Base-by-base conservation (phyloP, 768 basidiomycete genomes). In the Podaxis rugospora region DNA sequence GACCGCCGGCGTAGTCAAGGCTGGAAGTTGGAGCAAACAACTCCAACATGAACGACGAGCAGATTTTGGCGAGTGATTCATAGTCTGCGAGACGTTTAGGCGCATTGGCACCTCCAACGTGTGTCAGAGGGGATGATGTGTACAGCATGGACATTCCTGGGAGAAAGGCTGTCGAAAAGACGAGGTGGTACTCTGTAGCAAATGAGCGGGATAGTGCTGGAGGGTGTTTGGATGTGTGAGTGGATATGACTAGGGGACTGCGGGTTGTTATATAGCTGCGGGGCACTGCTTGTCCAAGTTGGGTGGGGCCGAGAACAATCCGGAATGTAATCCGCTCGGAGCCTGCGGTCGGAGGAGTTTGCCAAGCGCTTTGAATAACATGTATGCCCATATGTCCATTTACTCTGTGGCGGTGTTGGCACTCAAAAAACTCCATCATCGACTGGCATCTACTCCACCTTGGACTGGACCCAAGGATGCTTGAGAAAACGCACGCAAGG, bases 51-150 rank as follows among this genome's bases (percentile, higher is more conserved):
- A 61, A 61, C 27, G 59, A 46, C 11, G 59, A 47, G 9, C 59
- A 61, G 18, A 54, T 61, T 28, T 61, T 61, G 28, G 59, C 59
- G 23, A 61, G 39, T 7, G 59, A 44, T 28, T 61, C 59, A n/a
- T 61, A 61, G 36, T 61, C 59, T 5, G 52, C 42, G 36, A 61
- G 59, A 2, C 51, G 52, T 53, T 46, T 42, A 9, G 39, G 51
- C 1, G 11, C 5, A 9, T 25, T 21, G 32, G 27, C 21, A 35
- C 27, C 16, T 28, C 32, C 40, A 32, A 10, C 11, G 9, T 14
- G 25, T 18, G 59, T n/a, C 14, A 46, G 25, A 1, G 51, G 37
- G 13, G 51, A 46, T 14, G 40, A 52, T n/a, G 25, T 49, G 53
- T n/a, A 13, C 3, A 4, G 4, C 9, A 9, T 23, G n/a, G 52